These are phyloP conservation scores for Torulaspora indica DNA, from an alignment of 805 yeast genomes.

Conservation along the genomic window DNA sequence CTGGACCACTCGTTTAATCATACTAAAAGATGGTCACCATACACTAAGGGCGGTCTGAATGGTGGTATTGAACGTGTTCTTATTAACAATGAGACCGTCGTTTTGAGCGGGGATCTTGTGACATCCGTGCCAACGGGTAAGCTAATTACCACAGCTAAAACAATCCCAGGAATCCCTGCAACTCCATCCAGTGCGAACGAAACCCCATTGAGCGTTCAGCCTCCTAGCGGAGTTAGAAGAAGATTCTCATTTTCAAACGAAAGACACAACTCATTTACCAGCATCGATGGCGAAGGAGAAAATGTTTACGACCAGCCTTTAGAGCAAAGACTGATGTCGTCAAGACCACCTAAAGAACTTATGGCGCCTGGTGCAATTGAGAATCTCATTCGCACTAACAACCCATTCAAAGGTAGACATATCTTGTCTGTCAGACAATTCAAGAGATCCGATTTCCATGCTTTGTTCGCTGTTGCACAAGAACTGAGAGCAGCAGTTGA, in stretches of 20 bases:
- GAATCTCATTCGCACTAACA: slow-evolving; percentile 71
- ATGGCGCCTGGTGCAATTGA: slow-evolving; percentile 76
- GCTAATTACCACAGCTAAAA: slow-evolving; percentile 46
- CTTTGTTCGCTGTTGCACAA: slow-evolving; percentile 93
- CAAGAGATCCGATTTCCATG: slow-evolving; percentile 82
- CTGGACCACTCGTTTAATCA: slow-evolving; percentile 56
- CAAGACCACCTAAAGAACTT: slow-evolving; percentile 67
- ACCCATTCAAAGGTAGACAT: slow-evolving; percentile 86
- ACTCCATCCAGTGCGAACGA: slow-evolving; percentile 32
- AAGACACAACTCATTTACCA: slow-evolving; percentile 36
- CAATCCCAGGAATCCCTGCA: slow-evolving; percentile 35
- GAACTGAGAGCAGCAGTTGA: slow-evolving; percentile 96
- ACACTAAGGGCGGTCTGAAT: slow-evolving; percentile 48
- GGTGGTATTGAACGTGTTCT: slow-evolving; percentile 90
- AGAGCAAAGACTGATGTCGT: slow-evolving; percentile 52
- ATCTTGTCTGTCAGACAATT: slow-evolving; percentile 85
- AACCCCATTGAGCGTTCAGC: slow-evolving; percentile 38
- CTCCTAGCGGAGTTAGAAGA: slow-evolving; percentile 38
- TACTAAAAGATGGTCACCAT: slow-evolving; percentile 50
- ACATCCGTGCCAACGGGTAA: slow-evolving; percentile 58
- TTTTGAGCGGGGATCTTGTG: slow-evolving; percentile 75
- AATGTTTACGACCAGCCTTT: slow-evolving; percentile 55
- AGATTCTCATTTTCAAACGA: slow-evolving; percentile 52
- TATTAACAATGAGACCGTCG: slow-evolving; percentile 70
- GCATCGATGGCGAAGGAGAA: slow-evolving; percentile 44